Evolutionary conservation across 805 yeast genomes (phyloP).

Genomic region (Scheffersomyces lignosus): DNA sequence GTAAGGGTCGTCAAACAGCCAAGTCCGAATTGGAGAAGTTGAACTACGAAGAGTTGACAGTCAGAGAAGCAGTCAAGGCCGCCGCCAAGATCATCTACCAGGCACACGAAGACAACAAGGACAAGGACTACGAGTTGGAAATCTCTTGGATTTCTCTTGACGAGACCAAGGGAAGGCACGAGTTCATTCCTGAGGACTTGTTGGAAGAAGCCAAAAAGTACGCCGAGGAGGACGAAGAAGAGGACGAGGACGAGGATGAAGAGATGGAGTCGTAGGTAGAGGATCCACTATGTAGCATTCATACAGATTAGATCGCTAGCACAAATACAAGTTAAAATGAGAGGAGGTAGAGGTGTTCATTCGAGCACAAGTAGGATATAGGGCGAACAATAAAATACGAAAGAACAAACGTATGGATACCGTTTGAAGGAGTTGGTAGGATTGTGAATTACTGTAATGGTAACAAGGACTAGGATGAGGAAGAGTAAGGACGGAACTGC

Average conservation of each 20-base stretch:
- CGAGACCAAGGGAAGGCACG: constrained; percentile 80
- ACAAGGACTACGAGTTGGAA: constrained; percentile 94
- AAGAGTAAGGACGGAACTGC: no score
- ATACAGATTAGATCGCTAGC: neutral
- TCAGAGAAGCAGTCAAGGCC: constrained; percentile 82
- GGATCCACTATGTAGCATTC: neutral
- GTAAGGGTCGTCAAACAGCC: constrained; percentile 98
- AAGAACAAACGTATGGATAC: no score
- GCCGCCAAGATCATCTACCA: constrained; percentile 91
- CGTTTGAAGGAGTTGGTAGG: no score
- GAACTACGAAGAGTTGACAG: constrained; percentile 66
- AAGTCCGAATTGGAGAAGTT: constrained; percentile 94
- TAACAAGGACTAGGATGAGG: no score
- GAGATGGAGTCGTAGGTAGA: constrained; percentile 10
- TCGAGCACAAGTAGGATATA: neutral
- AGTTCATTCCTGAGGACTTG: constrained; percentile 75
- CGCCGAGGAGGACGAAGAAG: constrained; percentile 82
- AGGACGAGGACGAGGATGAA: constrained; percentile 65
- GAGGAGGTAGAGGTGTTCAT: neutral
- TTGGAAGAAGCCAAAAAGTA: constrained; percentile 78
- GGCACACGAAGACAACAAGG: constrained; percentile 98
- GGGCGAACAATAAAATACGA: no score
- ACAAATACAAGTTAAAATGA: neutral
- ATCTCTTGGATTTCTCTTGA: constrained; percentile 80
- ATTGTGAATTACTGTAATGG: no score